Evolutionary conservation across 2,329 filamentous ascomycete genomes (phyloP), one percentile per base, ranked within the genome.

Genomic region (Aspergillus fumigatiaffinis): DNA sequence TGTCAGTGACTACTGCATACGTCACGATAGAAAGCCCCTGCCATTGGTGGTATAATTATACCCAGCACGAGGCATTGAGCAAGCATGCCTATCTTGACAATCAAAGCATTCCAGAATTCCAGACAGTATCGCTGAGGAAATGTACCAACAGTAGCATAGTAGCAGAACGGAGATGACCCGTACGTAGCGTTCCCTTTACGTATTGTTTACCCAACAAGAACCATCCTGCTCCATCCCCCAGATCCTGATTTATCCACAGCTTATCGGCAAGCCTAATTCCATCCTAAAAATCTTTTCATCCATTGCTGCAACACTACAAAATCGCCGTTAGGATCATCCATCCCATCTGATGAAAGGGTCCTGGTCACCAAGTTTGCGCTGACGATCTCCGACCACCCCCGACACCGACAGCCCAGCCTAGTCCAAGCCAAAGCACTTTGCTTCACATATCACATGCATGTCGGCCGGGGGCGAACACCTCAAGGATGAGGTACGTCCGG

Each of bases 401-500:
- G 21, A 47, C 10, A 26, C 32, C 14, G 32, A 38, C 14, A 35
- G 32, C 7, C 32, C 32, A 38, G 14, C 29, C 29, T 14, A 32
- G 12, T 14, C 32, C 2, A 17, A 17, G 14, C 32, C 32, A 4
- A 25, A 47, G n/a, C 21, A 4, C 17, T 23, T 56, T 6, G 38
- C 49, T 52, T 42, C 25, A 56, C 59, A 53, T 58, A 66, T 71
- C 68, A 74, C 67, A 82, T 86, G 84, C 76, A 88, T 88, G 85
- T 86, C 84, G 76, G 77, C 79, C 71, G 79, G 80, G 66, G 81
- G 84, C 65, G 79, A 82, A 72, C 83, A 84, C 73, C 82, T 89
- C 68, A 87, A 87, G 75, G 84, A 89, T 87, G 86, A 89, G 81
- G 84, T 86, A 76, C 53, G 68, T 9, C 25, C 7, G 51, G 29